Base-by-base conservation (phyloP, 352 stramenopile genomes). In the Pythium aristosporum region DNA sequence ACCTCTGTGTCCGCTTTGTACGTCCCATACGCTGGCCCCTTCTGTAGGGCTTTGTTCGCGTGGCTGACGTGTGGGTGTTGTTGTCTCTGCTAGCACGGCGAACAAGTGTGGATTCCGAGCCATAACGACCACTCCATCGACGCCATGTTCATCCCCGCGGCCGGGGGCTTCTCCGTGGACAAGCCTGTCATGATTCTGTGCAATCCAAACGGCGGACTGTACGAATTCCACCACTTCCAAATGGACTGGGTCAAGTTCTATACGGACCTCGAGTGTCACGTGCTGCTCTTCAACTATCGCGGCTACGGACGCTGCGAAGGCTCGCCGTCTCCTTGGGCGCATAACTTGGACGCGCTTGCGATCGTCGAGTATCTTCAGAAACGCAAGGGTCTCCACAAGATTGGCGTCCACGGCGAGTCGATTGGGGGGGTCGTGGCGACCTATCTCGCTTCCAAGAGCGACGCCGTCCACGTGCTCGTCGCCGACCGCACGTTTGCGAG, bases 191-290 rank as follows among this genome's bases (percentile, higher is more conserved):
- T 95, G 53, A 75, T 95, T 48, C 47, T 94, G 10, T 94, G 87
- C 72, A 96, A 96, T 46, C 87, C 87, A 9, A 96, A 96, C 44
- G 86, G 84, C 21, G 85, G 84, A 0, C 43, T 96, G 25, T 96
- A 96, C 67, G 87, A 96, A 67, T 85, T 94, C 39, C 87, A 96
- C 59, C 87, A 93, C 58, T 72, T 96, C 50, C 87, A 96, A 41
- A 94, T 92, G 81, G 87, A 96, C 55, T 96, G 87, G 87, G 79
- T 93, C 68, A 85, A 88, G 63, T 94, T 96, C 51, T 96, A 96
- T 64, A 93, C 81, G 0, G 80, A 91, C 1, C 54, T 91, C 5
- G 69, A 85, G 36, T 92, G 83, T 50, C 76, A 94, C 53, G 81
- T 96, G 52, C 73, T 94, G 13, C 72, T 96, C 41, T 96, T 86